Evolutionary conservation across 306 rosid genomes (phyloP), one percentile per base, ranked within the genome.

Genomic region (Cicer pinnatifidum): DNA sequence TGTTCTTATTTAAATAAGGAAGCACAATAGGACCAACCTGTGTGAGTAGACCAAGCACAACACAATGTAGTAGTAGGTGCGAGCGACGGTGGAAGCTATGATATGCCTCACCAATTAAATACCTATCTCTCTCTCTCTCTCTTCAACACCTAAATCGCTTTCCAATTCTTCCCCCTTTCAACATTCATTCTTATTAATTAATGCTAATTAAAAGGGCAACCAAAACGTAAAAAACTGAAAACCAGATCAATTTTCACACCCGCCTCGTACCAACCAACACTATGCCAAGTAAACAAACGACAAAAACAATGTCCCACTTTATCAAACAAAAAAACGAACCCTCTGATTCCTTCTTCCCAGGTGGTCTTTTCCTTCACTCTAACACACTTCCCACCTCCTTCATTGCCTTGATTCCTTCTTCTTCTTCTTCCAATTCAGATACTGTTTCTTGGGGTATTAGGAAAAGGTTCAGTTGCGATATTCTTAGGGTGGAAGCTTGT

Each of bases 321-420:
- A 78, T 80, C 83, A 45, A 82, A 69, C 79, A 84, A 53, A 64
- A 84, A 53, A 64, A 75, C 17, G 79, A 79, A 17, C 80, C 91
- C 28, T 73, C 84, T 71, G 83, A 80, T 76, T 44, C 77, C 0
- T 78, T 82, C 83, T 53, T 67, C 76, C 85, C 81, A 20, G 96
- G 99, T 8, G 97, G 99, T 6, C 69, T 94, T 53, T 94, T 94
- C 80, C 90, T 94, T 52, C 84, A 89, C 17, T 53, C 51, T n/a
- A 60, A 87, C 28, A 64, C 91, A 1, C 16, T 84, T 67, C 86
- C 96, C 33, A 80, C 88, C 1, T 83, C 89, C 59, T 81, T 91
- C 59, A 35, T 77, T 28, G 74, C 91, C 19, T 63, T 75, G 3
- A 23, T 84, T 37, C 72, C 90, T 0, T 60, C 83, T 13, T 2